phyloP scores from a whole-genome alignment of 2,329 filamentous ascomycete species.

The Hypoxylon sp. region DNA sequence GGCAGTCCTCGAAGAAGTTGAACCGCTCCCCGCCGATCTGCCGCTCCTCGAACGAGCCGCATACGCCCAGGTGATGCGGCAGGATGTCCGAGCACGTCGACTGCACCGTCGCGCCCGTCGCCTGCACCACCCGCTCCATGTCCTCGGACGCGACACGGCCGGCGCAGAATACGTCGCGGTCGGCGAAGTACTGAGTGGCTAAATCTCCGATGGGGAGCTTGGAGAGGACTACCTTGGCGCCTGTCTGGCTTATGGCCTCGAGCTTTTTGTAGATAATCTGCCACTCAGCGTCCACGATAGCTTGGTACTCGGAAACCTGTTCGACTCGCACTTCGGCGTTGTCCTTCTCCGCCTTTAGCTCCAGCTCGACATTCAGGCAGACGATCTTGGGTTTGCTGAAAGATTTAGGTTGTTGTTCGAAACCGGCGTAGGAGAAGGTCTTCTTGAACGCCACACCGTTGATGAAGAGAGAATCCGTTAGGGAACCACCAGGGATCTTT shows the following conservation, averaged over 20 bases:
- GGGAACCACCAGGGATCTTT: conserved; percentile 94
- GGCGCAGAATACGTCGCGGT: conserved; percentile 97
- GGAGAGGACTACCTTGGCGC: conserved; percentile 95
- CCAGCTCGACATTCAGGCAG: conserved; percentile 96
- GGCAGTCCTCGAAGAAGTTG: conserved; percentile 98
- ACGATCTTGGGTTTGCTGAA: conserved; percentile 96
- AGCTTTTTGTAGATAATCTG: conserved; percentile 99
- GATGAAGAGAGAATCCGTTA: conserved; percentile 95
- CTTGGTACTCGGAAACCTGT: conserved; percentile 98
- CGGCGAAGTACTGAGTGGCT: conserved; percentile 96
- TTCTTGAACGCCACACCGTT: conserved; percentile 99
- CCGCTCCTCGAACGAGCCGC: conserved; percentile 89
- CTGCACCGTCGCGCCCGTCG: conserved; percentile 89
- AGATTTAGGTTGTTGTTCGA: conserved; percentile 97
- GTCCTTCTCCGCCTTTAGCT: conserved; percentile 99
- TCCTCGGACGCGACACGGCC: conserved; percentile 91
- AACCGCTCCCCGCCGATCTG: conserved; percentile 97
- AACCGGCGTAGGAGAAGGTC: conserved; percentile 98
- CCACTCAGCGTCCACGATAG: conserved; percentile 99
- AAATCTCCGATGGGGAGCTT: conserved; percentile 97
- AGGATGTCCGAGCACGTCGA: conserved; percentile 97
- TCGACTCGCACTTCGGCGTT: conserved; percentile 98
- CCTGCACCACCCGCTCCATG: conserved; percentile 94
- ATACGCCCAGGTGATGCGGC: conserved; percentile 86
- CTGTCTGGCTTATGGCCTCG: conserved; percentile 90